phyloP scores from a whole-genome alignment of 2,329 filamentous ascomycete species.

The Volutella citrinella region DNA sequence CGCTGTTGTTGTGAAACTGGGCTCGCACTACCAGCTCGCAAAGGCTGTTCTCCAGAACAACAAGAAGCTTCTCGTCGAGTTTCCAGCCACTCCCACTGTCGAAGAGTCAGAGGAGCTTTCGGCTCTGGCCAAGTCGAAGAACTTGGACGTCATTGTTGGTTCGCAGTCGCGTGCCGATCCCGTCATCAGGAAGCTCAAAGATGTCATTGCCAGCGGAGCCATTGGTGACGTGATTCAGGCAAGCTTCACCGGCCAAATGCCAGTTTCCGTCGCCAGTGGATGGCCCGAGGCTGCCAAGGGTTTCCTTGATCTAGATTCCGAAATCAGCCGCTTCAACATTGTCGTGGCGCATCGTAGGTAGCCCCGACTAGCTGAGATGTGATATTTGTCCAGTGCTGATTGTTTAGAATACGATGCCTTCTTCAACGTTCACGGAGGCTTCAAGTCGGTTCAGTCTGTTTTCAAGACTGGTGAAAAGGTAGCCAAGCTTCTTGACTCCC shows the following conservation, averaged over 20 bases:
- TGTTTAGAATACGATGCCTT: constrained; percentile 10
- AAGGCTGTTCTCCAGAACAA: constrained; percentile 41
- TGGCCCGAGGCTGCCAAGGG: not conserved
- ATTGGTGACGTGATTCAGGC: constrained; percentile 7
- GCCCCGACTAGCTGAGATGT: no score
- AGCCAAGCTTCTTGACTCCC: not conserved
- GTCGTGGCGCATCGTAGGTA: constrained; percentile 11
- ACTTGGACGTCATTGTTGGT: constrained; percentile 40
- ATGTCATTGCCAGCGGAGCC: constrained; percentile 9
- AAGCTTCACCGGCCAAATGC: not conserved
- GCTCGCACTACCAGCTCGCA: constrained; percentile 42
- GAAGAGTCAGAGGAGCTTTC: constrained; percentile 38
- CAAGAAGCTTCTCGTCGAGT: constrained; percentile 12
- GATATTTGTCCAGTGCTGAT: constrained; percentile 1
- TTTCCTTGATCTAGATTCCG: not conserved
- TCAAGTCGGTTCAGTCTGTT: constrained; percentile 6
- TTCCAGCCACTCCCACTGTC: constrained; percentile 21
- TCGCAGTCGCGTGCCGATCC: constrained; percentile 46
- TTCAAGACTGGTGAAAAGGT: constrained; percentile 3
- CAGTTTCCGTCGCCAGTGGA: not conserved
- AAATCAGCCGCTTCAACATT: constrained; percentile 5
- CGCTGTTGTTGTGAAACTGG: constrained; percentile 47
- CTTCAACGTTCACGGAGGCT: constrained; percentile 6
- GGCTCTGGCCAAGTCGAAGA: constrained; percentile 27
- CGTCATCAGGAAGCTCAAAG: constrained; percentile 16